Conservation (phyloP, 1,284 basidiomycete genomes). For the Leccinum subatratum region DNA sequence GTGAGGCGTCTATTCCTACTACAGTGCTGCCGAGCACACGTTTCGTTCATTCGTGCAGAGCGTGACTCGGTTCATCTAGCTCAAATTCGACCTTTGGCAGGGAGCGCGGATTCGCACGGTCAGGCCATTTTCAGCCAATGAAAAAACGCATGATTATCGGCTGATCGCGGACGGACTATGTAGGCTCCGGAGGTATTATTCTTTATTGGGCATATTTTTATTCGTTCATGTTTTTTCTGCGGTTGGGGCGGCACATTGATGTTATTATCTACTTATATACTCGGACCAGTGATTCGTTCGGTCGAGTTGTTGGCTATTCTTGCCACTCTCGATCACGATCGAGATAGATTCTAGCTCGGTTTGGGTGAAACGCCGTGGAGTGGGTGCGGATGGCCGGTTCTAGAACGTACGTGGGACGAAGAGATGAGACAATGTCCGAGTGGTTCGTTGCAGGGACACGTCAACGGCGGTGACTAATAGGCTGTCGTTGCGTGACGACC, state of each 20-base stretch:
- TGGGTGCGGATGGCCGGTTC: neutral
- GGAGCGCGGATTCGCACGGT: neutral
- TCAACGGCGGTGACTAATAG: conserved; percentile 6
- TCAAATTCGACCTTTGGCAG: neutral
- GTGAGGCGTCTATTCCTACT: no score
- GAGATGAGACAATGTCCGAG: conserved; percentile 1
- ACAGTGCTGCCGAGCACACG: no score
- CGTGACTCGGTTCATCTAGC: no score
- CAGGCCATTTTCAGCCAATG: neutral
- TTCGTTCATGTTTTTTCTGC: neutral
- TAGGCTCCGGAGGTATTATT: no score
- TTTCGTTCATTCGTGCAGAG: no score
- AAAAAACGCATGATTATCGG: neutral
- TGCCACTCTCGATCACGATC: conserved; percentile 21
- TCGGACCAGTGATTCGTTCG: neutral
- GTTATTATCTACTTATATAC: neutral
- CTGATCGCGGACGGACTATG: no score
- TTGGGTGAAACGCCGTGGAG: conserved; percentile 18
- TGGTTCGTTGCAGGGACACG: conserved; percentile 6
- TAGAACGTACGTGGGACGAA: neutral
- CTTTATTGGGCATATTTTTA: neutral
- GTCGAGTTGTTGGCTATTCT: conserved; percentile 13
- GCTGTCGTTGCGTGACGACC: conserved; percentile 24
- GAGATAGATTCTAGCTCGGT: conserved; percentile 17
- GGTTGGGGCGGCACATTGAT: neutral